phyloP scores from a whole-genome alignment of 2,329 filamentous ascomycete species.

The Macroventuria anomochaeta region DNA sequence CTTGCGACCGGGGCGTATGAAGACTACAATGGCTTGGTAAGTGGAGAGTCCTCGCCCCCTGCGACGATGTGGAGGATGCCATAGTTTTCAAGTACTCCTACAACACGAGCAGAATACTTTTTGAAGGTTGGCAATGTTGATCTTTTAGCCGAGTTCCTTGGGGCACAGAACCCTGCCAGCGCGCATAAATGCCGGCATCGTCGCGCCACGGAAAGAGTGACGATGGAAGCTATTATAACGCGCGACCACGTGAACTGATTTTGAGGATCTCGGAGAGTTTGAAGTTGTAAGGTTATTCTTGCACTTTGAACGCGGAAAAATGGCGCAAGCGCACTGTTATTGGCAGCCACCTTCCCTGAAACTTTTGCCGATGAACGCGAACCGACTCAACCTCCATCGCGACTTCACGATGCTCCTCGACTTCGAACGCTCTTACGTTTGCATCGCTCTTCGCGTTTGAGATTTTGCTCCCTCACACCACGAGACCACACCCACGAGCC shows the following conservation, averaged over 20 bases:
- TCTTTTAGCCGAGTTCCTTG: no score
- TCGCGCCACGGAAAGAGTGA: background rate
- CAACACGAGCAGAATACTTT: no score
- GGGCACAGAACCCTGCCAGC: no score
- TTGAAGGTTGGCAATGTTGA: no score
- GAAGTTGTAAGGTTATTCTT: constrained; percentile 15
- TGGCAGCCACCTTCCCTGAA: constrained; percentile 12
- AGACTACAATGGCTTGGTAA: no score
- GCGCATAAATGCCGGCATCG: no score
- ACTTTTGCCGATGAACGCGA: constrained; percentile 14
- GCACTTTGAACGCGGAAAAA: constrained; percentile 12
- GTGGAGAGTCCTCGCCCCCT: no score
- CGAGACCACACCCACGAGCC: constrained; percentile 21
- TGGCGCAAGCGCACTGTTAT: constrained; percentile 15
- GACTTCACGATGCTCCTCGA: background rate
- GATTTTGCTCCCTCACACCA: constrained; percentile 14
- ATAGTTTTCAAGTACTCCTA: no score
- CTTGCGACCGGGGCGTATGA: no score
- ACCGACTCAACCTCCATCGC: background rate
- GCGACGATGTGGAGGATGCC: no score
- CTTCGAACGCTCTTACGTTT: background rate
- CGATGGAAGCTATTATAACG: background rate
- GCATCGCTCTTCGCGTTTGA: background rate
- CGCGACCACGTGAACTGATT: constrained; percentile 6
- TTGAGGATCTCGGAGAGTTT: constrained; percentile 1